Evolutionary conservation across 2,329 filamentous ascomycete species (phyloP).

Genomic region (Trichoderma pleuroti): DNA sequence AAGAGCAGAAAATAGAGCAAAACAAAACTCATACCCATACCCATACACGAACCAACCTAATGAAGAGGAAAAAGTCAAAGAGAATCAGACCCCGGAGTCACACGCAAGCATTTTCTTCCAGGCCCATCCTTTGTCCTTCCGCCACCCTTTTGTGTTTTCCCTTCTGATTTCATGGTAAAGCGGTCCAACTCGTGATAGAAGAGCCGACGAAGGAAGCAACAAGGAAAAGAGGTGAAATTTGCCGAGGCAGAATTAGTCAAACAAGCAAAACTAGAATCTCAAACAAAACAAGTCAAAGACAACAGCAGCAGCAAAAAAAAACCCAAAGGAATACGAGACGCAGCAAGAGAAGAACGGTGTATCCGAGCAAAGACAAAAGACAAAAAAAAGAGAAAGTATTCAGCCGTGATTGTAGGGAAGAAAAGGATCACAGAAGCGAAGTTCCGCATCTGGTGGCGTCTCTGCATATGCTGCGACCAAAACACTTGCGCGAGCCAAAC

Average conservation of each 20-base stretch:
- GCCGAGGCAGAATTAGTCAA: background rate
- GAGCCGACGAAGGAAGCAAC: background rate
- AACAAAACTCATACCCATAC: background rate
- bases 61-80: background rate
- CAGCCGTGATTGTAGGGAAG: background rate
- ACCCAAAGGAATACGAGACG: background rate
- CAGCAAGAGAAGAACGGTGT: background rate
- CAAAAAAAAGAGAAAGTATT: background rate
- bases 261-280: background rate
- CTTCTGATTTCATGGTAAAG: background rate
- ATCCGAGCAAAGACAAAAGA: background rate
- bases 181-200: background rate
- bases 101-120: background rate
- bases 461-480: background rate
- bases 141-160: background rate
- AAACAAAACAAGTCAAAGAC: background rate
- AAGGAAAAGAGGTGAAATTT: background rate
- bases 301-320: background rate
- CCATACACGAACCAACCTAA: background rate
- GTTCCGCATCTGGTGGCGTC: background rate
- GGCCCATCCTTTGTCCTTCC: no score
- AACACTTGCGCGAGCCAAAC: background rate
- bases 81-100: background rate
- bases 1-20: background rate
- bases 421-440: background rate